Percentiles rank a stretch among this genome's conserved stretches.
These are phyloP conservation scores for Epithele typhae DNA, from an alignment of 768 basidiomycete genomes.

Conservation along the genomic window DNA sequence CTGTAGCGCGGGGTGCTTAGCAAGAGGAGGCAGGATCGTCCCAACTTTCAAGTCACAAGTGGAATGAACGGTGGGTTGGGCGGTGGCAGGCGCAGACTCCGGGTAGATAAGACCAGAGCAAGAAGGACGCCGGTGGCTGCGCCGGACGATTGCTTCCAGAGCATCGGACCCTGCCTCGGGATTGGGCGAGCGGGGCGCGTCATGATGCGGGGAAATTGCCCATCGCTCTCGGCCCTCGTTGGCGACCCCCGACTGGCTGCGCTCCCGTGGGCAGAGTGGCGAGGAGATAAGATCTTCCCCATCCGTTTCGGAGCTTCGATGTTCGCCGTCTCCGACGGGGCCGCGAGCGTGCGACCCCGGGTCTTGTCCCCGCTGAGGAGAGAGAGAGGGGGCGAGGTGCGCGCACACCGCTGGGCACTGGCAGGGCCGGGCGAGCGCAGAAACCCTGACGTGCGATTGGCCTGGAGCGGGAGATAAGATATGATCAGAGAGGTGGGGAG, in stretches of 20 bases:
- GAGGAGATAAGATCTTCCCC: constrained; percentile 11
- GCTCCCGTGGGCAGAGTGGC: not conserved
- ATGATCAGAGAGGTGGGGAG: not conserved
- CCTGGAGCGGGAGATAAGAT: constrained; percentile 10
- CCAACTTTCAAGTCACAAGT: no score
- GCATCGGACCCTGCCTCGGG: constrained; percentile 1
- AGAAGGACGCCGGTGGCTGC: no score
- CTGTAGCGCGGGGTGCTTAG: no score
- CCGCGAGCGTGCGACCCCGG: not conserved
- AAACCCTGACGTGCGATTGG: no score
- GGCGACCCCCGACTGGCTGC: no score
- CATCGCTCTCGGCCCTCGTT: not conserved
- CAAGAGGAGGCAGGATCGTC: no score
- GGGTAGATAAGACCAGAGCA: no score
- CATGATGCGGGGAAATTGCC: constrained; percentile 16
- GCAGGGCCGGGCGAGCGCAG: no score
- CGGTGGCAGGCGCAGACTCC: no score
- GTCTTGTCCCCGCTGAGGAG: not conserved
- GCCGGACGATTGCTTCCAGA: constrained; percentile 1
- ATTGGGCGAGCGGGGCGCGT: constrained; percentile 11
- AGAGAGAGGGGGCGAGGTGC: not conserved
- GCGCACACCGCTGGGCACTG: not conserved
- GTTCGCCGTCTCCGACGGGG: no score
- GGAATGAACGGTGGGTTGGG: no score
- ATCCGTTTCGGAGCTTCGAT: no score